Evolutionary conservation across 257 asterid species (phyloP).

Genomic region (Verbascum thapsus): DNA sequence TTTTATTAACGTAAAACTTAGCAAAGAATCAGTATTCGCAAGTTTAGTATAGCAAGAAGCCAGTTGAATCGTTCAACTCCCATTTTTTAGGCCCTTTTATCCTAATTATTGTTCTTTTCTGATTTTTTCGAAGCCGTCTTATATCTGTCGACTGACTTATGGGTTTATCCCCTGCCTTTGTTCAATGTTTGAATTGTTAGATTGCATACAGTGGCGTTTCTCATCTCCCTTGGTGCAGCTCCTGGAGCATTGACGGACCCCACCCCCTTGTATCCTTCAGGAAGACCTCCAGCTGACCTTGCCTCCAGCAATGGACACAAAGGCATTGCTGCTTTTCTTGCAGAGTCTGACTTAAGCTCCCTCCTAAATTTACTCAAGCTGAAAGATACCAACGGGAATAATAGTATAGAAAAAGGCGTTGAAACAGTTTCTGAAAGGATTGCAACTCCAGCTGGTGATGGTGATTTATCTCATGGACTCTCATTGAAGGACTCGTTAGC

Average conservation of each 20-base stretch:
- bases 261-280: constrained; percentile 64
- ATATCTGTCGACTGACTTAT: constrained; percentile 1
- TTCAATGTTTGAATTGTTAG: constrained; percentile 40
- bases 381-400: constrained; percentile 50
- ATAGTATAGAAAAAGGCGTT: constrained; percentile 46
- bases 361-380: constrained; percentile 59
- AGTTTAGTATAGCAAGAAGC: no score
- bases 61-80: background rate
- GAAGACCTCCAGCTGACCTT: constrained; percentile 80
- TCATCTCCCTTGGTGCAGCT: constrained; percentile 71
- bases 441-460: constrained; percentile 61
- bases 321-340: constrained; percentile 93
- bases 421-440: constrained; percentile 69
- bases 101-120: constrained; percentile 19
- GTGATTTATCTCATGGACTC: constrained; percentile 64
- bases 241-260: constrained; percentile 90
- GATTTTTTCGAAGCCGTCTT: constrained; percentile 23
- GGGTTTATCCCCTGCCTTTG: constrained; percentile 24
- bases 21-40: no score
- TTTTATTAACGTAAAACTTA: no score
- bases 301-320: constrained; percentile 87
- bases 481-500: constrained; percentile 86
- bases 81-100: background rate
- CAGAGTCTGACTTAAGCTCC: constrained; percentile 73
- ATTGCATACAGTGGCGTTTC: constrained; percentile 77